Conservation (phyloP, 2,329 filamentous ascomycete species). For the Plectosphaerella plurivora region DNA sequence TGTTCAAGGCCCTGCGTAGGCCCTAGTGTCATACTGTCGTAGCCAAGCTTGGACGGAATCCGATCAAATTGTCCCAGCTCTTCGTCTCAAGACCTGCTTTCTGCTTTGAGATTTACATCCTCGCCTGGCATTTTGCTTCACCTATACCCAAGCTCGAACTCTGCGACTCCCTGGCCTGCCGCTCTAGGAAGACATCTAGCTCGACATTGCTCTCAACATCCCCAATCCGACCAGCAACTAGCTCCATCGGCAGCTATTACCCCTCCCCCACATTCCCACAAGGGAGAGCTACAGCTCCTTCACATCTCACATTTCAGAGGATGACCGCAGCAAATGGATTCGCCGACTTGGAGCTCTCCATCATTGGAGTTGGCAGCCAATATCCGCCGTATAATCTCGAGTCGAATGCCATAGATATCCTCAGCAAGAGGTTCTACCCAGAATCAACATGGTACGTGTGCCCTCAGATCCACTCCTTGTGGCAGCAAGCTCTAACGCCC, state of each 20-base stretch:
- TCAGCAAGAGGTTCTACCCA: constrained; percentile 55
- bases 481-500: neutral
- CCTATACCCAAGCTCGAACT: no score
- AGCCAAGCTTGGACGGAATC: no score
- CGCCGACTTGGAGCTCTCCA: constrained; percentile 53
- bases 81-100: no score
- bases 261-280: constrained; percentile 8
- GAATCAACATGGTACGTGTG: constrained; percentile 54
- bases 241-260: neutral
- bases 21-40: no score
- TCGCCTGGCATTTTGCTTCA: no score
- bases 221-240: no score
- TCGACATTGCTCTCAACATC: no score
- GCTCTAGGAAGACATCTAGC: no score
- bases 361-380: constrained; percentile 54
- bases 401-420: constrained; percentile 43
- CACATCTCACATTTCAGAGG: neutral
- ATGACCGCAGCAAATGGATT: constrained; percentile 40
- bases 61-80: no score
- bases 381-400: constrained; percentile 55
- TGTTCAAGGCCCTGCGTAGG: no score
- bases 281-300: neutral
- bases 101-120: neutral
- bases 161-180: no score
- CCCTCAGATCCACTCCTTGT: constrained; percentile 51